Percentiles rank a stretch among this genome's conserved stretches.
These are phyloP conservation scores for Purpureocillium takamizusanense DNA, from an alignment of 2,329 filamentous ascomycete genomes.

Conservation along the genomic window DNA sequence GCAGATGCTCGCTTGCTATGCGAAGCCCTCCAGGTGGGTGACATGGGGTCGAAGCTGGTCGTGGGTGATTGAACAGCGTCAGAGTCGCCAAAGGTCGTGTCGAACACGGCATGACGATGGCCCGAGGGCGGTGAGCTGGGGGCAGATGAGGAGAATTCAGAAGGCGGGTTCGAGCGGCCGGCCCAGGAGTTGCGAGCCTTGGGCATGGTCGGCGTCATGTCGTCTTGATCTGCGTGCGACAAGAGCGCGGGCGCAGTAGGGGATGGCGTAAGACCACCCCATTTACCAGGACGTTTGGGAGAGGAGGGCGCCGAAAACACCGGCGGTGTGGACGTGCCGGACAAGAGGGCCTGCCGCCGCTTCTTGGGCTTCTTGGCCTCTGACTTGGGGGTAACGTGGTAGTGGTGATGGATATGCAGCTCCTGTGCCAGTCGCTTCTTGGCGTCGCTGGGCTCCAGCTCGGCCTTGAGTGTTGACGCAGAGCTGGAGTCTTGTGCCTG, in stretches of 20 bases:
- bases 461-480: constrained; percentile 56
- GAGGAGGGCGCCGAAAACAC: constrained; percentile 24
- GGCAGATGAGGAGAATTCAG: constrained; percentile 63
- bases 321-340: constrained; percentile 53
- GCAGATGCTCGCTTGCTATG: constrained; percentile 50
- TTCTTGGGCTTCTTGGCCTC: constrained; percentile 60
- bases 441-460: constrained; percentile 47
- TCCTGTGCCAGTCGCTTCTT: constrained; percentile 49
- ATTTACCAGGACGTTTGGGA: constrained; percentile 25
- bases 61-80: constrained; percentile 76
- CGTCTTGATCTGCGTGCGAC: constrained; percentile 28
- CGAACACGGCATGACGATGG: constrained; percentile 69
- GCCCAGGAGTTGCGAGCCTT: constrained; percentile 46
- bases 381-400: constrained; percentile 60
- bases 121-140: constrained; percentile 75
- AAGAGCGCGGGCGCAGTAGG: constrained; percentile 30
- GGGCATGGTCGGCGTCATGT: constrained; percentile 41
- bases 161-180: constrained; percentile 37
- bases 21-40: constrained; percentile 42
- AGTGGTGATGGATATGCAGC: constrained; percentile 90
- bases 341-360: constrained; percentile 56
- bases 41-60: constrained; percentile 62
- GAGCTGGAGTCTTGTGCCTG: constrained; percentile 21
- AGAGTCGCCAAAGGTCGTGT: constrained; percentile 48
- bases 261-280: constrained; percentile 27